phyloP scores from a whole-genome alignment of 2,329 filamentous ascomycete genomes.

The Akanthomyces uredinophilus region DNA sequence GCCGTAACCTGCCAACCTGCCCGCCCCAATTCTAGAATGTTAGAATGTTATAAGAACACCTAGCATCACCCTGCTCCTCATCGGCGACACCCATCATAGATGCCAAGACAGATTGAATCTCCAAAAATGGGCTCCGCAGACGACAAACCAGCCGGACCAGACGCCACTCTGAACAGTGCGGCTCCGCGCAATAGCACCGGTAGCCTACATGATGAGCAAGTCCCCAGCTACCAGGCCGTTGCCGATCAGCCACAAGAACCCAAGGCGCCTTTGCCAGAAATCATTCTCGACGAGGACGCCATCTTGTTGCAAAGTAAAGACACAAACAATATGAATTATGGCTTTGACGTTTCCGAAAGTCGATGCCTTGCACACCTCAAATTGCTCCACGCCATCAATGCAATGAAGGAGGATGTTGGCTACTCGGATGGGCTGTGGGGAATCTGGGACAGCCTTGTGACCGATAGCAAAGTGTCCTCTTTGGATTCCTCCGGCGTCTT shows the following conservation, averaged over 20 bases:
- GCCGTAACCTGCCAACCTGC: too few relatives aligned
- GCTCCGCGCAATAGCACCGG: background rate
- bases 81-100: too few relatives aligned
- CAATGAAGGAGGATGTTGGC: conserved; percentile 61
- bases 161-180: background rate
- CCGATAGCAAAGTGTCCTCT: conserved; percentile 20
- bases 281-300: background rate
- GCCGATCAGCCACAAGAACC: background rate
- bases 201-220: background rate
- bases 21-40: background rate
- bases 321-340: background rate
- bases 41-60: background rate
- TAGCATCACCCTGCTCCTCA: background rate
- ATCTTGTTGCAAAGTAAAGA: background rate
- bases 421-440: conserved; percentile 63
- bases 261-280: background rate
- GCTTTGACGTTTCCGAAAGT: background rate
- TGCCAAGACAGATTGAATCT: background rate
- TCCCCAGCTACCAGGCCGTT: background rate
- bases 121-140: background rate
- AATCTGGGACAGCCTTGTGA: conserved; percentile 44
- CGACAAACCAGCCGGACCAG: background rate
- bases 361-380: conserved; percentile 67
- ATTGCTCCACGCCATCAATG: conserved; percentile 62
- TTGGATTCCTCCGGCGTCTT: background rate